Evolutionary conservation across 495 filamentous ascomycete species (phyloP).

Genomic region (Penicillium steckii): DNA sequence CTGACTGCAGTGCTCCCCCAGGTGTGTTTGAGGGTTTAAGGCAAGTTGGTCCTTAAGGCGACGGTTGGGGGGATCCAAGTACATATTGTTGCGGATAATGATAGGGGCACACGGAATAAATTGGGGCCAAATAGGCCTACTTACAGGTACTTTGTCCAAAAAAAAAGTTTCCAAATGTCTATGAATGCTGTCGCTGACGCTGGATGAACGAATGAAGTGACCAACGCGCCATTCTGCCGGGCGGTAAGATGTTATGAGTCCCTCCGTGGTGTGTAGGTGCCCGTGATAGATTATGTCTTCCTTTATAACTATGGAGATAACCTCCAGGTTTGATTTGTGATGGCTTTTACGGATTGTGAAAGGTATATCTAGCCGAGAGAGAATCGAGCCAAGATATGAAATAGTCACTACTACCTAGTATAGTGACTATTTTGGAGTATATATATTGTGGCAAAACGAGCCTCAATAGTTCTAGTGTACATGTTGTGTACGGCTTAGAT

Average conservation of each 20-base stretch:
- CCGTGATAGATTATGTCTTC: too few relatives aligned
- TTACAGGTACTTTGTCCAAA: conserved; percentile 22
- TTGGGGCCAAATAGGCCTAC: conserved; percentile 7
- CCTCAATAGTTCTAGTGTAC: too few relatives aligned
- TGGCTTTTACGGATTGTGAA: too few relatives aligned
- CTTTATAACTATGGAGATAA: too few relatives aligned
- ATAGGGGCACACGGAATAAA: conserved; percentile 5
- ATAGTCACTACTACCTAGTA: too few relatives aligned
- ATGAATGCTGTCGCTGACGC: conserved; percentile 15
- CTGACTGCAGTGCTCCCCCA: conserved; percentile 18
- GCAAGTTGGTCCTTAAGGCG: neutral
- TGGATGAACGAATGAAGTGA: conserved; percentile 26
- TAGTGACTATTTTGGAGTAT: too few relatives aligned
- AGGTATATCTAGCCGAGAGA: too few relatives aligned
- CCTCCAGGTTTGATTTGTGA: too few relatives aligned
- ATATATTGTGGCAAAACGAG: too few relatives aligned
- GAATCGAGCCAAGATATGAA: too few relatives aligned
- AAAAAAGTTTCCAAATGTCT: conserved; percentile 10
- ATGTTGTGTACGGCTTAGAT: too few relatives aligned
- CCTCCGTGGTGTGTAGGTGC: too few relatives aligned
- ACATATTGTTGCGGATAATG: conserved; percentile 1
- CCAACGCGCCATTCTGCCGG: conserved; percentile 26
- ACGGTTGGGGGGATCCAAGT: neutral
- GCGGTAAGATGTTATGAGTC: conserved; percentile 4
- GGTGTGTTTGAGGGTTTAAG: conserved; percentile 1